Evolutionary conservation across 352 stramenopile genomes (phyloP).

Genomic region (Phytophthora uliginosa): DNA sequence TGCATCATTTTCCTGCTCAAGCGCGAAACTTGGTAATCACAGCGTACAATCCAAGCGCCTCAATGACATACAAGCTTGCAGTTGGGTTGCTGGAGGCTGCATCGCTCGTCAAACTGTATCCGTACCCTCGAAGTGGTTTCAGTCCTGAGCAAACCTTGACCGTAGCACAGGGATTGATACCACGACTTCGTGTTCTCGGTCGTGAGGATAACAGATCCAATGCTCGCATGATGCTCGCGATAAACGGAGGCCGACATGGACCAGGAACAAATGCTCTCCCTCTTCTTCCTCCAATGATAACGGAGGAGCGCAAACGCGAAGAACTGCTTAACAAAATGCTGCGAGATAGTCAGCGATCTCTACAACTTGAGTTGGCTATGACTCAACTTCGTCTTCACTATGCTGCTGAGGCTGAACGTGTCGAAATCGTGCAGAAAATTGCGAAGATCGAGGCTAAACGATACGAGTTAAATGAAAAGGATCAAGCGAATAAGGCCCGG

Average conservation of each 20-base stretch:
- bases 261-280: constrained; percentile 32
- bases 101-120: constrained; percentile 43
- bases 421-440: constrained; percentile 27
- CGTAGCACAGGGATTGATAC: constrained; percentile 50
- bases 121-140: constrained; percentile 54
- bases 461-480: constrained; percentile 31
- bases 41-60: constrained; percentile 61
- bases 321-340: constrained; percentile 50
- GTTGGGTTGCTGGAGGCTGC: constrained; percentile 59
- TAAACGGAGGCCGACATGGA: constrained; percentile 36
- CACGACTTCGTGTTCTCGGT: constrained; percentile 42
- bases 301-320: constrained; percentile 23
- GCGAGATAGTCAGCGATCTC: constrained; percentile 38
- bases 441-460: constrained; percentile 29
- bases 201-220: constrained; percentile 23
- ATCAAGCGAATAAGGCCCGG: constrained; percentile 45
- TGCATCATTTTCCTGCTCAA: constrained; percentile 72
- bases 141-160: constrained; percentile 54
- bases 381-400: constrained; percentile 27
- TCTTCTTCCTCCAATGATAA: constrained; percentile 22
- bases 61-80: constrained; percentile 45
- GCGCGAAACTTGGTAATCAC: constrained; percentile 62
- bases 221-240: constrained; percentile 46
- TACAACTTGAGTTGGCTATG: constrained; percentile 38
- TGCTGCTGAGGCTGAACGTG: constrained; percentile 17